phyloP scores from a whole-genome alignment of 371 early-diverging fungal genomes.

The Mortierella polycephala region DNA sequence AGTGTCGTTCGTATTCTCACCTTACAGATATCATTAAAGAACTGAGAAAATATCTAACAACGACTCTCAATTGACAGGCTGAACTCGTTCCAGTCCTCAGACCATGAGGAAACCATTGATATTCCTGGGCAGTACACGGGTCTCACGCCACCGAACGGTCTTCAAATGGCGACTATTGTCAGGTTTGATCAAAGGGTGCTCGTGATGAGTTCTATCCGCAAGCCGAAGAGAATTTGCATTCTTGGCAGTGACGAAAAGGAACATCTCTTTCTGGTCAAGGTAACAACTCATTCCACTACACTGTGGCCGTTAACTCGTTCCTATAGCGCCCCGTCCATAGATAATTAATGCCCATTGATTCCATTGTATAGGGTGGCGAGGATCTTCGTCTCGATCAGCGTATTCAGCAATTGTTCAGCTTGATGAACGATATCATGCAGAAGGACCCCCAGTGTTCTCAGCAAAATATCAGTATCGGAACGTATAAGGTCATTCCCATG shows the following conservation, averaged over 20 bases:
- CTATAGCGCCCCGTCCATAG: too few relatives aligned
- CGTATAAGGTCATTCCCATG: slow-evolving; percentile 96
- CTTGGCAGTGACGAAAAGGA: slow-evolving; percentile 78
- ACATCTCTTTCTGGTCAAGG: slow-evolving; percentile 79
- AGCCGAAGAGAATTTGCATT: slow-evolving; percentile 77
- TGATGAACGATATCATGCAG: slow-evolving; percentile 78
- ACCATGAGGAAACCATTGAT: slow-evolving; percentile 63
- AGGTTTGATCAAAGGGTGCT: slow-evolving; percentile 71
- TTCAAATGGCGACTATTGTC: slow-evolving; percentile 66
- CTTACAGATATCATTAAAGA: too few relatives aligned
- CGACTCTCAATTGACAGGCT: slow-evolving; percentile 16
- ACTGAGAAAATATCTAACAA: not conserved
- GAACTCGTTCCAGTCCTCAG: slow-evolving; percentile 38
- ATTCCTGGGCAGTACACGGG: slow-evolving; percentile 84
- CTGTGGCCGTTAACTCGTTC: not conserved
- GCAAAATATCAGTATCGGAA: slow-evolving; percentile 73
- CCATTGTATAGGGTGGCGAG: slow-evolving; percentile 73
- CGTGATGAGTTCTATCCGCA: slow-evolving; percentile 76
- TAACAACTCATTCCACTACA: slow-evolving; percentile 7
- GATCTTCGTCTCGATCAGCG: slow-evolving; percentile 85
- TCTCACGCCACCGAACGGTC: slow-evolving; percentile 57
- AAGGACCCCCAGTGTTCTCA: slow-evolving; percentile 65
- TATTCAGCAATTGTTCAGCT: slow-evolving; percentile 76
- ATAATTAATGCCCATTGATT: too few relatives aligned
- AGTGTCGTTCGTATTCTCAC: slow-evolving; percentile 8